Base-by-base conservation (phyloP, 495 filamentous ascomycete species). In the Xylaria grammica region DNA sequence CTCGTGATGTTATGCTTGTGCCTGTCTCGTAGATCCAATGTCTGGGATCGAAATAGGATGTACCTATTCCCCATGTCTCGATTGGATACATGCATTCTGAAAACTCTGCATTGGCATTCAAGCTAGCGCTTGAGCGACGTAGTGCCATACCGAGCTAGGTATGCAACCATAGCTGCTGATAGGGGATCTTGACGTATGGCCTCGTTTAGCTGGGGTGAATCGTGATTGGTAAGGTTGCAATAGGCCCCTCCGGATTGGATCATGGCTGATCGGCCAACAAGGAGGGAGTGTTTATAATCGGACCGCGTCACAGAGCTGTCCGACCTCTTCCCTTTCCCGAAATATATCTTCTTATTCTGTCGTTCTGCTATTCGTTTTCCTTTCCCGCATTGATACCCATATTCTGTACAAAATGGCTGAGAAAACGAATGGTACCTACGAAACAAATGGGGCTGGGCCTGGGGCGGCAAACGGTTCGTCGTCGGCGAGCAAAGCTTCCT, bases 391-490 rank as follows among this genome's bases (percentile, higher is more conserved):
- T 54, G 60, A 63, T 55, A 63, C 60, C 60, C 52, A 50, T 55
- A 22, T 30, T 32, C 17, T 36, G 26, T 7, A 38, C n/a, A 58
- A 50, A 11, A 74, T 72, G 71, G 20, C 65, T 22, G 38, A 19
- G 22, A 66, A 65, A 24, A 52, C 50, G 36, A 67, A 67, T 11
- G 63, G 62, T 1, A 4, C n/a, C 4, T 20, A 58, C 54, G 20
- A 40, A 44, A 42, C 46, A 9, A 69, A 69, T 19, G 71, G 71
- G 8, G 61, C 49, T 17, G 22, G 46, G 13, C 29, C 62, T 19
- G 9, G 30, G 17, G 30, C 17, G 22, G 22, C 60, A 4, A 36
- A 11, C 29, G 57, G 60, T 27, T 62, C 59, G 17, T 55, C 50
- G 38, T 11, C 40, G 10, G 38, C 9, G 15, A 22, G 30, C n/a